Evolutionary conservation across 768 basidiomycete genomes (phyloP), one percentile per base, ranked within the genome.

Genomic region (Rhizopogon roseolus): DNA sequence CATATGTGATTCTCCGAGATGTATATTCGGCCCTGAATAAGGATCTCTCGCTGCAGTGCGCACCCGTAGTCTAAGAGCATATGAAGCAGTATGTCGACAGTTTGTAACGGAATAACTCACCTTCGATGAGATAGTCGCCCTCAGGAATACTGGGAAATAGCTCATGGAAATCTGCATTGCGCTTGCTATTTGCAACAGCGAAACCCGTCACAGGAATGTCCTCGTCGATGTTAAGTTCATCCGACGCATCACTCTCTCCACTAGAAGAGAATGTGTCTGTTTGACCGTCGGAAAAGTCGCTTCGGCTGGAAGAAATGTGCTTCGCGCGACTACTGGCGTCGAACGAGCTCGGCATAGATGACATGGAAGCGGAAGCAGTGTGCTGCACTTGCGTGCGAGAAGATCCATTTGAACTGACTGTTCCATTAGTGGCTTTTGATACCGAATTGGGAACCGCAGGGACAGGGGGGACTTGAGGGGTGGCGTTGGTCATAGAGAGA

Each of bases 1-100:
- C 93, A 98, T n/a, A 98, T 81, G 65, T 98, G 95, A 71, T 98
- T 98, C 72, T 99, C 96, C 6, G 97, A 98, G 22, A 98, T 91
- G 71, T 98, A 98, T 53, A 99, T 67, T 10, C 97, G 79, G 5
- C 97, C 97, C 77, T 98, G 97, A 41, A 98, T 88, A 29, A 98
- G 77, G 60, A 98, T 98, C 68, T 98, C 97, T 40, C 94, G 83
- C 71, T 98, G 94, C 11, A 98, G 71, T 0, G 97, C 97, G 64
- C 97, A 99, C 6, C 97, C 97, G 61, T 98, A 99, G 71, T 99
- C 97, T 98, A 57, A 8, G 39, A 29, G 54, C 3, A 25, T 10
- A n/a, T 48, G 34, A 16, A 16, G 8, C 1, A 48, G 7, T 8
- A 50, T 54, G 48, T n/a, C 52, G 42, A 54, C 36, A 50, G 44